A percentile compares a stretch with the other conserved stretches of the same genome.
Conservation (phyloP, 2,329 filamentous ascomycete genomes). For the Epichloe gansuensis region DNA sequence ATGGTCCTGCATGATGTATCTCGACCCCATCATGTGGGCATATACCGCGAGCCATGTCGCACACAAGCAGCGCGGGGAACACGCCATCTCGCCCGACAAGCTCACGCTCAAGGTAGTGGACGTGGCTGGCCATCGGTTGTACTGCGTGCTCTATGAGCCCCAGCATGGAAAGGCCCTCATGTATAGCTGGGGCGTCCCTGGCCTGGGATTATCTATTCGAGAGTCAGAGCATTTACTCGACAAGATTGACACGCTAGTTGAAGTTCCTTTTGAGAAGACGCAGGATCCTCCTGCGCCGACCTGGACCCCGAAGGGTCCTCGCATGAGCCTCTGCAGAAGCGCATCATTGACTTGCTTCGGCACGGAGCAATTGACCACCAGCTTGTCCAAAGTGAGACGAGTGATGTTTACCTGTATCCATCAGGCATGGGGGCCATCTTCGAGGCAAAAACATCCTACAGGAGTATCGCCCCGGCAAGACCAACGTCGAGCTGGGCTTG, state of each 20-base stretch:
- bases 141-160: slow-evolving; percentile 29
- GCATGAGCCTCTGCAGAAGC: slow-evolving; percentile 26
- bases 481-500: slow-evolving; percentile 35
- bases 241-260: slow-evolving; percentile 21
- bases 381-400: slow-evolving; percentile 12
- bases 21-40: slow-evolving; percentile 20
- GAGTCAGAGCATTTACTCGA: slow-evolving; percentile 31
- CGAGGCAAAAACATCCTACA: slow-evolving; percentile 27
- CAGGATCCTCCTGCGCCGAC: slow-evolving; percentile 20
- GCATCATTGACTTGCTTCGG: slow-evolving; percentile 29
- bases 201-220: slow-evolving; percentile 34
- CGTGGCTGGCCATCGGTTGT: slow-evolving; percentile 27
- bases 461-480: slow-evolving; percentile 18
- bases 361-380: slow-evolving; percentile 24
- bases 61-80: slow-evolving; percentile 23
- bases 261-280: slow-evolving; percentile 18
- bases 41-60: slow-evolving; percentile 20
- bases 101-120: slow-evolving; percentile 30
- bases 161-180: slow-evolving; percentile 23
- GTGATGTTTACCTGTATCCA: slow-evolving; percentile 33
- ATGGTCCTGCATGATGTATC: slow-evolving; percentile 18
- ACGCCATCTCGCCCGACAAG: slow-evolving; percentile 21
- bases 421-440: slow-evolving; percentile 44
- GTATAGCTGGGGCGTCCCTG: slow-evolving; percentile 33
- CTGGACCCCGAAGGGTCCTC: slow-evolving; percentile 24